Conservation (phyloP, 192 early-diverging fungal genomes). For the Podila clonocystis region DNA sequence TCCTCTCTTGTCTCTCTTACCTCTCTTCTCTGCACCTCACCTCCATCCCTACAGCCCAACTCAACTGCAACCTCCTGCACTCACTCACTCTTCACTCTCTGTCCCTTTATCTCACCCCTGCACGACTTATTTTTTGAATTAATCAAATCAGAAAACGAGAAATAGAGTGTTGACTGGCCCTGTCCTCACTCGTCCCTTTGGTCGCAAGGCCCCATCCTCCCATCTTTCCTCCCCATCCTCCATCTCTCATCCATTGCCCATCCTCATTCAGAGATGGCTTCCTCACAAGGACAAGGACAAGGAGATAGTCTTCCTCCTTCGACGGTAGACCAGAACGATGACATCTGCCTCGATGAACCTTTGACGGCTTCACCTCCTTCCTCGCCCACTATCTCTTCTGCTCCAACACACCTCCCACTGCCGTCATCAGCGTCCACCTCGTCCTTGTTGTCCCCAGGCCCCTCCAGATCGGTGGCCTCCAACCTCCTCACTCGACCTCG, state of each 20-base stretch:
- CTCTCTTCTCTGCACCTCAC: not conserved
- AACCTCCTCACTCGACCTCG: conserved; percentile 39
- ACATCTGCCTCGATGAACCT: not conserved
- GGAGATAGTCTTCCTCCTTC: no score
- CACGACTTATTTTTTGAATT: not conserved
- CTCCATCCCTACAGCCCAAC: not conserved
- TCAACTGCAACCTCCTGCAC: not conserved
- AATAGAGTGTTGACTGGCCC: not conserved
- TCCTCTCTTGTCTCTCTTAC: not conserved
- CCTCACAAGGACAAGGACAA: no score
- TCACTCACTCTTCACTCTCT: not conserved
- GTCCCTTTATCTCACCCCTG: not conserved
- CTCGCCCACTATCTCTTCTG: not conserved
- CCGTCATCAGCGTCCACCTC: conserved; percentile 1
- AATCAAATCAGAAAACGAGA: not conserved
- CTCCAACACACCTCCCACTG: not conserved
- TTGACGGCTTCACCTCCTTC: not conserved
- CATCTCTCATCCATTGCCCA: not conserved
- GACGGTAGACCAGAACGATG: not conserved
- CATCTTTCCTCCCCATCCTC: not conserved
- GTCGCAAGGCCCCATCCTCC: not conserved
- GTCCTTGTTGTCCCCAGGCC: conserved; percentile 8
- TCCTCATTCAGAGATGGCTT: not conserved
- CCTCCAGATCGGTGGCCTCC: conserved; percentile 7
- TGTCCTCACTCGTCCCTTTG: not conserved